These are phyloP conservation scores for Trichosporon ovoides DNA, from an alignment of 1,284 basidiomycete species.

Conservation along the genomic window DNA sequence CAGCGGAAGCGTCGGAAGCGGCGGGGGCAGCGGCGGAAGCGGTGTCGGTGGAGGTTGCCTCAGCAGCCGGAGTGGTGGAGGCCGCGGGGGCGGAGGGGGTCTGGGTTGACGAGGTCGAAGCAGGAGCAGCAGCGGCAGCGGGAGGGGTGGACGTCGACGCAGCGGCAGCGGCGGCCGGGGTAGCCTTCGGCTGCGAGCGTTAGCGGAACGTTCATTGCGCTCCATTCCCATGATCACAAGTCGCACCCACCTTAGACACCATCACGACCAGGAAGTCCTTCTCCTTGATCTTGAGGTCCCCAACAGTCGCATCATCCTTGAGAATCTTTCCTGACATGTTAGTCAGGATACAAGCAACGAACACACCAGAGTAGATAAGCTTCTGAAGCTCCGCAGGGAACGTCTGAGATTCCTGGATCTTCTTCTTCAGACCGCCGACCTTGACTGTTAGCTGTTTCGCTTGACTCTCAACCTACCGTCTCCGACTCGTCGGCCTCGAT, in stretches of 20 bases:
- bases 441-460: conserved; percentile 16
- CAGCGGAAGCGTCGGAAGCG: conserved; percentile 28
- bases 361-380: conserved; percentile 85
- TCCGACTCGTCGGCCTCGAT: conserved; percentile 72
- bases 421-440: conserved; percentile 73
- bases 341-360: neutral
- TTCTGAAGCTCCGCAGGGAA: conserved; percentile 74
- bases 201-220: no score
- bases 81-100: no score
- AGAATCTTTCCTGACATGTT: conserved; percentile 75
- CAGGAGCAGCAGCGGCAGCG: conserved; percentile 33
- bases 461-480: conserved; percentile 51
- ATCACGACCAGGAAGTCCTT: conserved; percentile 99
- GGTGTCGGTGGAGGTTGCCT: conserved; percentile 39
- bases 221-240: no score
- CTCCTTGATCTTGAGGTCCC: conserved; percentile 88
- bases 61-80: no score
- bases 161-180: conserved; percentile 42
- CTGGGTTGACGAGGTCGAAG: conserved; percentile 42
- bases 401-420: conserved; percentile 68
- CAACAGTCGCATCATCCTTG: conserved; percentile 79
- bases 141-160: conserved; percentile 43
- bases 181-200: conserved; percentile 39
- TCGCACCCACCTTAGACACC: conserved; percentile 85
- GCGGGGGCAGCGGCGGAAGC: conserved; percentile 19